phyloP scores from a whole-genome alignment of 2,329 filamentous ascomycete genomes.

The Diaporthe australafricana region DNA sequence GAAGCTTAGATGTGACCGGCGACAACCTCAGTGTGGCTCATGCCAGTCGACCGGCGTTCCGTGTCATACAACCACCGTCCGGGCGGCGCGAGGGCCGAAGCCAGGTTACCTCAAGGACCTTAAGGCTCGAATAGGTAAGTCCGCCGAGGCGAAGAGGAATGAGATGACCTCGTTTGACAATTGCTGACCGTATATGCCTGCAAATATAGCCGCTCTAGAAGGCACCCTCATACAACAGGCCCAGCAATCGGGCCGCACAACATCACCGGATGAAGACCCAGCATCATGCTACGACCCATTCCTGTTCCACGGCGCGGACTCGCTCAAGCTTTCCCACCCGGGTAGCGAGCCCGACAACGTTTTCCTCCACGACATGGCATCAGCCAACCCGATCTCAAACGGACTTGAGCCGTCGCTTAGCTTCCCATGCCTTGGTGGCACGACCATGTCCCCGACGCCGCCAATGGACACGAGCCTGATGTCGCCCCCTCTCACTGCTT shows the following conservation, averaged over 20 bases:
- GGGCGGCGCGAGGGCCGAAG: slow-evolving; percentile 35
- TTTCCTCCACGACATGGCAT: slow-evolving; percentile 4
- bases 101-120: slow-evolving; percentile 42
- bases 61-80: slow-evolving; percentile 17
- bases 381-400: slow-evolving; percentile 1
- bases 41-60: slow-evolving; percentile 17
- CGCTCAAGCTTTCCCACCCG: slow-evolving; percentile 12
- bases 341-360: slow-evolving; percentile 1
- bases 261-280: slow-evolving; percentile 17
- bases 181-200: slow-evolving; percentile 3
- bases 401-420: slow-evolving; percentile 6
- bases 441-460: slow-evolving; percentile 11
- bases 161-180: background rate
- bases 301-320: slow-evolving; percentile 3
- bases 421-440: slow-evolving; percentile 7
- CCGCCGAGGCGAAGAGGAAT: no score
- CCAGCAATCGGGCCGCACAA: slow-evolving; percentile 14
- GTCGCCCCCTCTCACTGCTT: slow-evolving; percentile 1
- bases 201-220: slow-evolving; percentile 1
- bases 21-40: slow-evolving; percentile 16
- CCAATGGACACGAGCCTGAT: slow-evolving; percentile 13
- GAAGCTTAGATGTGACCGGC: slow-evolving; percentile 36
- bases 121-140: slow-evolving; percentile 42
- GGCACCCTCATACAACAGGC: slow-evolving; percentile 23
- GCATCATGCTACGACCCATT: slow-evolving; percentile 16